Percentiles rank a stretch among this genome's conserved stretches.
Evolutionary conservation across 306 rosid species (phyloP).

Genomic region (Begonia peltatifolia): DNA sequence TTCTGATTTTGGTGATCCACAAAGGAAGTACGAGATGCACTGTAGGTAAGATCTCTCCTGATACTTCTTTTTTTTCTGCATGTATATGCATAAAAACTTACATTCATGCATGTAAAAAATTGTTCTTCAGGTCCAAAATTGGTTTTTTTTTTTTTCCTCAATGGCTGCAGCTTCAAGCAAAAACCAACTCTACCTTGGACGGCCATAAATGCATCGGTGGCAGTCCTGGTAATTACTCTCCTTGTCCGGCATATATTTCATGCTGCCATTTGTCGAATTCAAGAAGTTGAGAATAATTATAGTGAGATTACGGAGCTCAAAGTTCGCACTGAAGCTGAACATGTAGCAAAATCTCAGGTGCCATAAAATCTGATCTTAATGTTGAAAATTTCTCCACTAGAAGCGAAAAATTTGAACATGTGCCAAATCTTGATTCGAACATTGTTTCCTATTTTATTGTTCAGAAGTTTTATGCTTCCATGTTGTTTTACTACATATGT

Average conservation of each 20-base stretch:
- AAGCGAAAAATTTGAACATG: neutral
- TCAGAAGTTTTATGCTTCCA: neutral
- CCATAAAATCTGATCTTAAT: neutral
- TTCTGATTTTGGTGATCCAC: slow-evolving; percentile 90
- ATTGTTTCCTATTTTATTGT: neutral
- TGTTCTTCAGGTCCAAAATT: no score
- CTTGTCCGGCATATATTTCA: slow-evolving; percentile 72
- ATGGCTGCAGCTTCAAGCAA: slow-evolving; percentile 53
- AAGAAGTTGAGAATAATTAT: slow-evolving; percentile 70
- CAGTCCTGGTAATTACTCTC: slow-evolving; percentile 60
- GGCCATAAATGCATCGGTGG: slow-evolving; percentile 47
- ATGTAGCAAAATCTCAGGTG: slow-evolving; percentile 96
- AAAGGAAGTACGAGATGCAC: slow-evolving; percentile 92
- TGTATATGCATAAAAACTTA: no score
- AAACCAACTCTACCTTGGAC: slow-evolving; percentile 68
- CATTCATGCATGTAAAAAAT: no score
- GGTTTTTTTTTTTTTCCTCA: neutral
- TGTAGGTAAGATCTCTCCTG: slow-evolving; percentile 46
- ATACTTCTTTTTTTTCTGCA: no score
- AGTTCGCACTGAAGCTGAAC: slow-evolving; percentile 88
- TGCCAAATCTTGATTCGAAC: slow-evolving; percentile 6
- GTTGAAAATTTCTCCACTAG: slow-evolving; percentile 1
- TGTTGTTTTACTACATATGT: neutral
- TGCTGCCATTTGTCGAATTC: slow-evolving; percentile 66
- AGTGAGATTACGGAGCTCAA: slow-evolving; percentile 43